phyloP scores from a whole-genome alignment of 257 asterid species.

The Solanum piurae region DNA sequence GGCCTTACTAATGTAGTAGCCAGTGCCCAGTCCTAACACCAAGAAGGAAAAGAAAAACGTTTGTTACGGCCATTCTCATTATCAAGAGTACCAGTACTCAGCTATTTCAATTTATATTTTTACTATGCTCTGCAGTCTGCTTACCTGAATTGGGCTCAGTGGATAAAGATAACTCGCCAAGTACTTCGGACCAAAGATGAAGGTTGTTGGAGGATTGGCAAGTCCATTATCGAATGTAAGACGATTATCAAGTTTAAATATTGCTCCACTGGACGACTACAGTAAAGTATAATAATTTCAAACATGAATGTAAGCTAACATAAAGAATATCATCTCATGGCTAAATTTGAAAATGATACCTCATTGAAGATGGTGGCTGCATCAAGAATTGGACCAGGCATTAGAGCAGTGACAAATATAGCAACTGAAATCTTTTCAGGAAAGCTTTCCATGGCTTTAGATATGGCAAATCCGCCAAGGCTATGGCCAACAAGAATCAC shows the following conservation, averaged over 20 bases:
- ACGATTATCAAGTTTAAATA: neutral
- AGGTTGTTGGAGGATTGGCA: slow-evolving; percentile 14
- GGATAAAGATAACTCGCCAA: slow-evolving; percentile 9
- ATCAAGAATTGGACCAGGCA: slow-evolving; percentile 10
- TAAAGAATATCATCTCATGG: neutral
- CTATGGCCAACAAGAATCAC: slow-evolving; percentile 29
- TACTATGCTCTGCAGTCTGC: neutral
- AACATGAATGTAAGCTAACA: neutral
- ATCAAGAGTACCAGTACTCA: neutral
- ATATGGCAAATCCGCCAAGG: slow-evolving; percentile 13
- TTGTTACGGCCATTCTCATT: neutral
- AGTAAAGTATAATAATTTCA: neutral
- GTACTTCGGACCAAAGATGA: slow-evolving; percentile 6
- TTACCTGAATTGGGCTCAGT: slow-evolving; percentile 16
- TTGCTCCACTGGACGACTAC: neutral
- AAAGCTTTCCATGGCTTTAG: slow-evolving; percentile 28
- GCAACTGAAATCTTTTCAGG: slow-evolving; percentile 14
- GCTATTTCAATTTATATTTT: neutral
- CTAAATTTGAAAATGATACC: slow-evolving; percentile 1
- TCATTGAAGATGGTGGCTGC: neutral
- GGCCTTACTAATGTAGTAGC: slow-evolving; percentile 19
- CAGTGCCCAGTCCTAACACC: slow-evolving; percentile 21
- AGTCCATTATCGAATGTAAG: slow-evolving; percentile 6
- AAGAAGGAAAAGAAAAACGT: neutral
- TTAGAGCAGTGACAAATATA: slow-evolving; percentile 17